Base-by-base conservation (phyloP, 2,329 filamentous ascomycete genomes). In the Aureobasidium zeae region DNA sequence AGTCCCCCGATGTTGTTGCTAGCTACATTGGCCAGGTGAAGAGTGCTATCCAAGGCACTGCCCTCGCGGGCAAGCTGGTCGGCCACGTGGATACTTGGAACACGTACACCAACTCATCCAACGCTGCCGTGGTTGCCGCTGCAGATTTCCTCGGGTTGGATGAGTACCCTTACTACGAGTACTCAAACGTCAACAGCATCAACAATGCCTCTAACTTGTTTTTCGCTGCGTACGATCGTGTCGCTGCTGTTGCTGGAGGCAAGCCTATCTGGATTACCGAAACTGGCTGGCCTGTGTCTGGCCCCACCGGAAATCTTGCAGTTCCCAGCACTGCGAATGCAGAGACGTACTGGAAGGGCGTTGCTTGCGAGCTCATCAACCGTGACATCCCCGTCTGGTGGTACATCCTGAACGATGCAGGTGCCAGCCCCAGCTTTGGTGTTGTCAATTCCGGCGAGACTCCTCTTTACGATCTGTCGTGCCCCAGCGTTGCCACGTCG, bases 61-160 rank as follows among this genome's bases (percentile, higher is more conserved):
- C 66, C 36, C 67, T 83, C 17, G 6, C 30, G 3, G 22, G 36
- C 17, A 72, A 69, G 33, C 69, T 76, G 13, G 69, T 94, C 48
- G 86, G 86, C 41, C 87, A 94, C 64, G 86, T 94, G 59, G 87
- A 94, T 60, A 93, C 87, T 39, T 94, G 86, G 86, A 54, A 51
- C 25, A 77, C 76, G 41, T 88, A 78, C 71, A 77, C 77, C 59
- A 86, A 93, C 63, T 63, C 65, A 39, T 76, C 79, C 57, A 93
- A 89, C 73, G 63, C 65, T 36, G 76, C 72, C 30, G 77, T 93
- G 47, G 77, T 86, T 47, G 69, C 79, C 8, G 76, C 74, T 29
- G 66, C 72, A 49, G 86, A 94, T 69, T 94, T 79, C 73, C 63
- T 94, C 48, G 87, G 87, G 52, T 77, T 89, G 60, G 86, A 94